Evolutionary conservation across 805 yeast genomes (phyloP).

Genomic region (Hanseniaspora occidentalis): DNA sequence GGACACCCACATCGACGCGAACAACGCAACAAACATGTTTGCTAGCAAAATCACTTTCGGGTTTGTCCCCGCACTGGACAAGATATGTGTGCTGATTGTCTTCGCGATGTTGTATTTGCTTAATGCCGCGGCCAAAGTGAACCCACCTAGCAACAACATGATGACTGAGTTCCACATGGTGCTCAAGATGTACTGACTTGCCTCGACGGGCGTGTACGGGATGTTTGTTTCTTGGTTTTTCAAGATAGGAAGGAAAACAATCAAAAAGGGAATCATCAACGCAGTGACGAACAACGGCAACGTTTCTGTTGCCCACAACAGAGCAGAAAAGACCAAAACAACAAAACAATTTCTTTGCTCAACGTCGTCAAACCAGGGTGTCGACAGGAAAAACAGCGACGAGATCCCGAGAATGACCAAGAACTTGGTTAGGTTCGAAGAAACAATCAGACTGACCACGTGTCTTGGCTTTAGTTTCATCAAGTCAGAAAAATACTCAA

Average conservation of each 20-base stretch:
- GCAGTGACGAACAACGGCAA: conserved; percentile 89
- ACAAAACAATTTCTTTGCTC: conserved; percentile 77
- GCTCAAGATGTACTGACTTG: conserved; percentile 60
- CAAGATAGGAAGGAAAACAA: conserved; percentile 60
- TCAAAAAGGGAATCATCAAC: conserved; percentile 64
- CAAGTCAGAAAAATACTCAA: conserved; percentile 22
- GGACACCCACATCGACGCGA: conserved; percentile 90
- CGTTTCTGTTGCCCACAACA: conserved; percentile 92
- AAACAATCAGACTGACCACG: conserved; percentile 14
- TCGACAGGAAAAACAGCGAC: conserved; percentile 28
- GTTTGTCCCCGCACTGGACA: conserved; percentile 74
- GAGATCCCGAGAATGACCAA: conserved; percentile 37
- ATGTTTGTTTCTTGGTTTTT: conserved; percentile 39
- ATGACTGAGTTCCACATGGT: conserved; percentile 95
- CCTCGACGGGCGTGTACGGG: conserved; percentile 47
- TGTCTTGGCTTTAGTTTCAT: background rate
- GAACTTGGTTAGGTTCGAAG: conserved; percentile 25
- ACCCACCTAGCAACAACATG: conserved; percentile 83
- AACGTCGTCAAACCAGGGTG: conserved; percentile 43
- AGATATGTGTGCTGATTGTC: conserved; percentile 66
- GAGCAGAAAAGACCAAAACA: conserved; percentile 63
- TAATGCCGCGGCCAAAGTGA: conserved; percentile 87
- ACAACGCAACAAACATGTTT: conserved; percentile 75
- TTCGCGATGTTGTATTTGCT: conserved; percentile 87
- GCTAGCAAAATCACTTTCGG: conserved; percentile 68